Evolutionary conservation across 129 eudicot genomes (phyloP).

Genomic region (Logfia minima): DNA sequence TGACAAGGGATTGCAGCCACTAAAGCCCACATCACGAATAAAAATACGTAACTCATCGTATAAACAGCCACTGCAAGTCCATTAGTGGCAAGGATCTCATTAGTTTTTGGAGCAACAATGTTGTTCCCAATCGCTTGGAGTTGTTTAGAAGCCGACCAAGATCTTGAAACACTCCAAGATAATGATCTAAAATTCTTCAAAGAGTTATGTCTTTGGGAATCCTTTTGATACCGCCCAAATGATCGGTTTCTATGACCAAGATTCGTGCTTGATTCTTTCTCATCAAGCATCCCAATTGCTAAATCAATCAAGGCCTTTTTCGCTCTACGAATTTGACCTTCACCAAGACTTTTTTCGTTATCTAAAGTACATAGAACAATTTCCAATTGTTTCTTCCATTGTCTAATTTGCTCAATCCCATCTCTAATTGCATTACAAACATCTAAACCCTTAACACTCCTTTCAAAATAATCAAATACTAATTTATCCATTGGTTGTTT

Average conservation of each 20-base stretch:
- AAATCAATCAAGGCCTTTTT: slow-evolving; percentile 66
- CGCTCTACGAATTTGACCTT: slow-evolving; percentile 71
- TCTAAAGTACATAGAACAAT: slow-evolving; percentile 65
- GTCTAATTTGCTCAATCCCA: slow-evolving; percentile 62
- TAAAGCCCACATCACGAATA: slow-evolving; percentile 76
- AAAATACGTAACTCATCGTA: slow-evolving; percentile 62
- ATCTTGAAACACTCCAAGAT: slow-evolving; percentile 37
- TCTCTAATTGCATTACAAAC: slow-evolving; percentile 66
- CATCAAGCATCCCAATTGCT: slow-evolving; percentile 65
- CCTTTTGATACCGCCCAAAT: slow-evolving; percentile 30
- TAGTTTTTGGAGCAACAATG: slow-evolving; percentile 32
- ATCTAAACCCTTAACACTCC: slow-evolving; percentile 72
- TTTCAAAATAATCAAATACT: slow-evolving; percentile 56
- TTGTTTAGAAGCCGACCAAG: slow-evolving; percentile 37
- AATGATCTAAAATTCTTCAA: slow-evolving; percentile 31
- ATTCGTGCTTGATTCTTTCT: slow-evolving; percentile 28
- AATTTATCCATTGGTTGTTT: slow-evolving; percentile 49
- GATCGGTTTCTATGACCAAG: slow-evolving; percentile 29
- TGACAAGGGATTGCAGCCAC: slow-evolving; percentile 90
- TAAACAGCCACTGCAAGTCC: slow-evolving; percentile 47
- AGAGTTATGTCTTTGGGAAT: slow-evolving; percentile 26
- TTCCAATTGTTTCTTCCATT: slow-evolving; percentile 64
- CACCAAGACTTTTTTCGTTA: slow-evolving; percentile 53
- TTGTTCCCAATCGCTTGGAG: slow-evolving; percentile 40
- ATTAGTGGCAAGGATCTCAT: slow-evolving; percentile 41